A percentile compares a stretch with the other conserved stretches of the same genome.
Conservation (phyloP, 1,139 yeast genomes). For the Blastobotrys indianensis region DNA sequence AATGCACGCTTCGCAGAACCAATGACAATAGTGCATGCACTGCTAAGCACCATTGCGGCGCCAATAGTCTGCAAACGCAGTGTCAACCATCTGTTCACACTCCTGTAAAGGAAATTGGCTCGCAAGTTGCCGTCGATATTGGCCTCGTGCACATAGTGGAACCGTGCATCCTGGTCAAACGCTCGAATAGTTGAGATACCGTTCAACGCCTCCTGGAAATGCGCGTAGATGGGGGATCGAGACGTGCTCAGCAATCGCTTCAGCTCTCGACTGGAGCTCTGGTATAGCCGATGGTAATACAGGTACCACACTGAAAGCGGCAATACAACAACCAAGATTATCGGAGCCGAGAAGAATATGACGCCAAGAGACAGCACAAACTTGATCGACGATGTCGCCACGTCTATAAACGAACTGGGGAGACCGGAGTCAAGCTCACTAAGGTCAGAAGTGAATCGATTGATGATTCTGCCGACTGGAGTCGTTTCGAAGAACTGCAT, state of each 20-base stretch:
- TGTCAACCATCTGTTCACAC: constrained; percentile 60
- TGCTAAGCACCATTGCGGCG: constrained; percentile 52
- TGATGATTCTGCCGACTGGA: constrained; percentile 64
- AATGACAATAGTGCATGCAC: constrained; percentile 45
- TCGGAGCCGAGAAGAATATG: constrained; percentile 66
- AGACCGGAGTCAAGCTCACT: constrained; percentile 61
- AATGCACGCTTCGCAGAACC: constrained; percentile 49
- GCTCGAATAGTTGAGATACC: constrained; percentile 72
- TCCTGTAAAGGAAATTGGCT: constrained; percentile 43
- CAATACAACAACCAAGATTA: constrained; percentile 45
- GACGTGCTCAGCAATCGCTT: constrained; percentile 74
- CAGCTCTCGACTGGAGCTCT: constrained; percentile 69
- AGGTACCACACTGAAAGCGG: constrained; percentile 55
- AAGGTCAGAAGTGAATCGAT: constrained; percentile 70
- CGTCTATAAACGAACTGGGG: constrained; percentile 36
- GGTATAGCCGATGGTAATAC: constrained; percentile 80
- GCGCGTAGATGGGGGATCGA: constrained; percentile 72
- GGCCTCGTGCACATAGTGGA: constrained; percentile 48
- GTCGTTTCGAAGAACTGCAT: constrained; percentile 63
- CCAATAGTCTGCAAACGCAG: constrained; percentile 67
- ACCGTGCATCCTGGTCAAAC: constrained; percentile 45
- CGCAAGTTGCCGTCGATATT: constrained; percentile 61
- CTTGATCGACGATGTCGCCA: constrained; percentile 48
- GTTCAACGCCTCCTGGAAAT: constrained; percentile 67
- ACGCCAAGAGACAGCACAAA: constrained; percentile 60